Conservation (phyloP, 805 yeast species). For the Metschnikowia henanensis region DNA sequence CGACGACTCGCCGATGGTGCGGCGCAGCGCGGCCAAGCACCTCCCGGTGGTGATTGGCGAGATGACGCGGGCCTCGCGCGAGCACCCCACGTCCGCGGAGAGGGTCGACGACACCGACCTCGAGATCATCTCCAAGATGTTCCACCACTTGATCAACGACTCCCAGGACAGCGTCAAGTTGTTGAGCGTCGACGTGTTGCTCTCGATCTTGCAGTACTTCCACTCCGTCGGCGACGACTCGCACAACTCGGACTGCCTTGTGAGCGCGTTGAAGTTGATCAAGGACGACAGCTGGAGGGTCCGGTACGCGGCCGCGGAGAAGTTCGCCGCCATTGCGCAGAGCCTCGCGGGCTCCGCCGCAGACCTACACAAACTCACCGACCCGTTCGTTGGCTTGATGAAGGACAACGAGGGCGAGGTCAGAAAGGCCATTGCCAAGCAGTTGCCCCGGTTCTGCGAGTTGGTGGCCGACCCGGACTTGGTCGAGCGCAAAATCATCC, state of each 20-base stretch:
- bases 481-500: slow-evolving; percentile 71
- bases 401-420: slow-evolving; percentile 95
- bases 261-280: slow-evolving; percentile 67
- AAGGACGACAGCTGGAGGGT: slow-evolving; percentile 97
- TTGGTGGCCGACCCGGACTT: slow-evolving; percentile 46
- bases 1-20: slow-evolving; percentile 98
- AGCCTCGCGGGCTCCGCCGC: slow-evolving; percentile 58
- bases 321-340: slow-evolving; percentile 71
- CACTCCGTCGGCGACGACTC: slow-evolving; percentile 54
- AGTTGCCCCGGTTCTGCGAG: slow-evolving; percentile 73
- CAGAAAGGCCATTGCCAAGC: slow-evolving; percentile 90
- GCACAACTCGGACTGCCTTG: slow-evolving; percentile 62
- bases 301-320: slow-evolving; percentile 96
- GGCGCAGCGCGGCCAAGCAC: slow-evolving; percentile 88
- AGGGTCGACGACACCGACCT: slow-evolving; percentile 61
- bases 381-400: slow-evolving; percentile 74
- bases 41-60: slow-evolving; percentile 73
- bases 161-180: slow-evolving; percentile 95
- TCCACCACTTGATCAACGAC: slow-evolving; percentile 73
- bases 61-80: slow-evolving; percentile 42
- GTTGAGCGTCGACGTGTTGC: slow-evolving; percentile 82
- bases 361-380: slow-evolving; percentile 59
- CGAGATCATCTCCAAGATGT: slow-evolving; percentile 80
- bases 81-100: slow-evolving; percentile 31
- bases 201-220: slow-evolving; percentile 74